Conservation (phyloP, 345 rosid genomes). For the Camelina neglecta region DNA sequence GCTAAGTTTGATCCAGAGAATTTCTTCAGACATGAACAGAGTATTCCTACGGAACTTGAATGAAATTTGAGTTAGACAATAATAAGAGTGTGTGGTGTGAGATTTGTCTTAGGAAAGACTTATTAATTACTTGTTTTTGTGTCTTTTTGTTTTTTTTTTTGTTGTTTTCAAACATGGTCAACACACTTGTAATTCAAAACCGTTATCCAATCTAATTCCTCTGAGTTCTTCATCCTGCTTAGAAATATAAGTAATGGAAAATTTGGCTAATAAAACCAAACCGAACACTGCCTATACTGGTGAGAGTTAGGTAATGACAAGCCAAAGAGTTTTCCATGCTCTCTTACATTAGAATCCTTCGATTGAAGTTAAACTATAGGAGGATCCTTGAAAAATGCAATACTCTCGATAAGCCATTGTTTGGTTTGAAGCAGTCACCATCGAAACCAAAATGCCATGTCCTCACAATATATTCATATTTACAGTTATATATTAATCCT, state of each 20-base stretch:
- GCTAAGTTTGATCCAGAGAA: slow-evolving; percentile 59
- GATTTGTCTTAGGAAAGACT: slow-evolving; percentile 31
- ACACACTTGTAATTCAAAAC: slow-evolving; percentile 17
- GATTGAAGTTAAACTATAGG: too few species aligned
- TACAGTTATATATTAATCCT: too few species aligned
- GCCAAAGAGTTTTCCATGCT: too few species aligned
- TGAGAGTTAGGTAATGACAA: background rate
- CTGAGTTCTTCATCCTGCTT: background rate
- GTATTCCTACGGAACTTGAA: slow-evolving; percentile 54
- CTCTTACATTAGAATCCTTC: too few species aligned
- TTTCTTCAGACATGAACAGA: slow-evolving; percentile 64
- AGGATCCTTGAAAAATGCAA: too few species aligned
- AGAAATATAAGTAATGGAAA: background rate
- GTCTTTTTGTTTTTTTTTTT: slow-evolving; percentile 20
- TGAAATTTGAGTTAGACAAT: slow-evolving; percentile 21
- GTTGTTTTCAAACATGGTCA: slow-evolving; percentile 12
- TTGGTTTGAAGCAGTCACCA: too few species aligned
- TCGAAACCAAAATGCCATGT: too few species aligned
- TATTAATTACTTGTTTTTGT: slow-evolving; percentile 20
- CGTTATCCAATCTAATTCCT: slow-evolving; percentile 18
- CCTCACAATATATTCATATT: too few species aligned
- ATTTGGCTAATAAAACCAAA: background rate
- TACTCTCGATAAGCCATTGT: too few species aligned
- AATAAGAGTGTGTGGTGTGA: slow-evolving; percentile 40
- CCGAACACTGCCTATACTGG: background rate